Conservation (phyloP, 2,329 filamentous ascomycete species). For the Fusarium equiseti region DNA sequence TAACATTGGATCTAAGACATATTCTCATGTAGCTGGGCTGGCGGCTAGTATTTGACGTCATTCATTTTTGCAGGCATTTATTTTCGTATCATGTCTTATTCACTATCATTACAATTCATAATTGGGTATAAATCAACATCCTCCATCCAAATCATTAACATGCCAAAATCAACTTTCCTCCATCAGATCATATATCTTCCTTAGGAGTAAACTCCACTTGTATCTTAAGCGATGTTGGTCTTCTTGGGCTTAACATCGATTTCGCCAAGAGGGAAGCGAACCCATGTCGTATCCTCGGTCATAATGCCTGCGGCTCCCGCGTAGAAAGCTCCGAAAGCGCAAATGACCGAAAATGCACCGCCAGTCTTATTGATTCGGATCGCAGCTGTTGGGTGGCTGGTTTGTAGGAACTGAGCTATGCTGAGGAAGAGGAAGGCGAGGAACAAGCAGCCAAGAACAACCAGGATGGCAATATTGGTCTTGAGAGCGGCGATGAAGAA, state of each 20-base stretch:
- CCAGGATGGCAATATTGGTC: slow-evolving; percentile 69
- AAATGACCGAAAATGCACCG: slow-evolving; percentile 55
- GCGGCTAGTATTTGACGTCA: slow-evolving; percentile 13
- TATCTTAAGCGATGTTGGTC: slow-evolving; percentile 40
- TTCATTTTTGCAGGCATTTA: neutral
- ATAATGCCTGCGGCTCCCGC: slow-evolving; percentile 57
- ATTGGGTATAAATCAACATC: neutral
- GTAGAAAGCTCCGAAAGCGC: slow-evolving; percentile 55
- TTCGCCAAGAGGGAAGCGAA: slow-evolving; percentile 57
- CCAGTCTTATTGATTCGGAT: slow-evolving; percentile 59
- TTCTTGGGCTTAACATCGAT: slow-evolving; percentile 42
- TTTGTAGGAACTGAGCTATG: slow-evolving; percentile 65
- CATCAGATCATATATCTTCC: neutral
- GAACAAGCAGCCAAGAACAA: slow-evolving; percentile 69
- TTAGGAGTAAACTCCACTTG: neutral
- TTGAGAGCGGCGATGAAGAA: slow-evolving; percentile 67
- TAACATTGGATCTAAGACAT: neutral
- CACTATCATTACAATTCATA: neutral
- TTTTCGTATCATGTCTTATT: neutral
- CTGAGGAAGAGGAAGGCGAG: slow-evolving; percentile 70
- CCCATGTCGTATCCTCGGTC: slow-evolving; percentile 56
- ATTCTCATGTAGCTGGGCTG: neutral
- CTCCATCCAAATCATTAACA: neutral
- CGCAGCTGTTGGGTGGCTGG: slow-evolving; percentile 53
- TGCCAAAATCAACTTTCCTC: neutral